These are phyloP conservation scores for Pholiota microspora DNA, from an alignment of 768 basidiomycete species.

Conservation along the genomic window DNA sequence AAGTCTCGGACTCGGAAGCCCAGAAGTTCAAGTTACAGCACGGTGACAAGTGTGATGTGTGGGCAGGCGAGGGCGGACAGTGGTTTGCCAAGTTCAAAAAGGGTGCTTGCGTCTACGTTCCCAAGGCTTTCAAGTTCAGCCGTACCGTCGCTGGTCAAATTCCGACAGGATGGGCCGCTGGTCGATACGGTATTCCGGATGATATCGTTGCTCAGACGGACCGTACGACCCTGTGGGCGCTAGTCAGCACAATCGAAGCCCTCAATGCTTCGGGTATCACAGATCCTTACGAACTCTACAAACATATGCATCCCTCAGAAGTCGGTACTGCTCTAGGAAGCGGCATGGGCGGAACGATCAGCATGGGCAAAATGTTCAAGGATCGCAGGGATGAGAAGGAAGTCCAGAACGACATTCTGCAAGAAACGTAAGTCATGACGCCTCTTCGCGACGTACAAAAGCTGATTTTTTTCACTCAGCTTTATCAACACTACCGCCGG, in stretches of 20 bases:
- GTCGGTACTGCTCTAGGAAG: constrained; percentile 93
- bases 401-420: constrained; percentile 96
- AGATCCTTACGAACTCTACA: constrained; percentile 97
- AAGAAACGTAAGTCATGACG: constrained; percentile 98
- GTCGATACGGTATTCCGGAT: constrained; percentile 93
- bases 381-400: constrained; percentile 98
- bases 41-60: constrained; percentile 94
- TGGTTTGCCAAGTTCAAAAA: constrained; percentile 99
- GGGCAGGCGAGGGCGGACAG: constrained; percentile 89
- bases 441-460: too few relatives aligned
- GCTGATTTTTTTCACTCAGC: constrained; percentile 43
- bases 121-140: constrained; percentile 94
- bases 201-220: constrained; percentile 96
- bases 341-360: constrained; percentile 96
- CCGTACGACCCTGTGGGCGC: constrained; percentile 90
- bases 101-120: constrained; percentile 88
- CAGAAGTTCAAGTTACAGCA: constrained; percentile 96
- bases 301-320: constrained; percentile 95
- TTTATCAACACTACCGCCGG: constrained; percentile 99
- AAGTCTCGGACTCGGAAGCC: constrained; percentile 88
- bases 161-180: constrained; percentile 96
- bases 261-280: constrained; percentile 96
- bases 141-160: constrained; percentile 95
- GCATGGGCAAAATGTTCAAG: constrained; percentile 96
- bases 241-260: constrained; percentile 92